Base-by-base conservation (phyloP, 2,329 filamentous ascomycete genomes). In the Clonostachys rosea region DNA sequence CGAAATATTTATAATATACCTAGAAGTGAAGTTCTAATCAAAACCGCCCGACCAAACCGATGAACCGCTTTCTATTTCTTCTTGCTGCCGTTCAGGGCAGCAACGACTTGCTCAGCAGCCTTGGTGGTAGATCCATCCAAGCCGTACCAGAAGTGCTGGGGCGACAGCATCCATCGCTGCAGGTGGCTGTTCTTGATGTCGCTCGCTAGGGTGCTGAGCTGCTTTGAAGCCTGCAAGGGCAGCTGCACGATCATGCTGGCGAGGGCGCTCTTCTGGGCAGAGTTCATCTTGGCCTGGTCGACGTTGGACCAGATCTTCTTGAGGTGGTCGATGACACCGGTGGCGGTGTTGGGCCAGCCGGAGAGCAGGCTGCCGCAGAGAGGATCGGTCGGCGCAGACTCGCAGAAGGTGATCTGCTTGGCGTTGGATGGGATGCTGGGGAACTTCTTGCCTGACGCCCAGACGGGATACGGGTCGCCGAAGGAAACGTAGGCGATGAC, bases 401-500 rank as follows among this genome's bases (percentile, higher is more conserved):
- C 36, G 45, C 45, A 46, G 14, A 41, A 41, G 8, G n/a, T 7
- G 36, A 46, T 42, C 5, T 36, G 10, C 20, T 18, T 18, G 35
- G 34, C 39, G 10, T 30, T n/a, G 12, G 36, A 12, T 12, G 45
- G 45, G 3, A 46, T 18, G 6, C 13, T 24, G 30, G 45, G 45
- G 45, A 42, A 46, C 6, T 41, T 34, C 11, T 41, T 46, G 35
- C 14, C 40, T 2, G 41, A 16, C 30, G n/a, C 6, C 37, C 36
- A 46, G 5, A 18, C n/a, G 13, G 17, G 20, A 16, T 14, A 18
- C 5, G 45, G 45, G 10, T 46, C 45, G 5, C 45, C 45, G 20
- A 46, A 95, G 42, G 88, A 86, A 58, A 95, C 90, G 42, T 79
- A 76, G 47, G 90, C 90, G 60, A 95, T 83, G 5, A 53, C 47